Conservation (phyloP, 768 basidiomycete genomes). For the Lentinula sp. region DNA sequence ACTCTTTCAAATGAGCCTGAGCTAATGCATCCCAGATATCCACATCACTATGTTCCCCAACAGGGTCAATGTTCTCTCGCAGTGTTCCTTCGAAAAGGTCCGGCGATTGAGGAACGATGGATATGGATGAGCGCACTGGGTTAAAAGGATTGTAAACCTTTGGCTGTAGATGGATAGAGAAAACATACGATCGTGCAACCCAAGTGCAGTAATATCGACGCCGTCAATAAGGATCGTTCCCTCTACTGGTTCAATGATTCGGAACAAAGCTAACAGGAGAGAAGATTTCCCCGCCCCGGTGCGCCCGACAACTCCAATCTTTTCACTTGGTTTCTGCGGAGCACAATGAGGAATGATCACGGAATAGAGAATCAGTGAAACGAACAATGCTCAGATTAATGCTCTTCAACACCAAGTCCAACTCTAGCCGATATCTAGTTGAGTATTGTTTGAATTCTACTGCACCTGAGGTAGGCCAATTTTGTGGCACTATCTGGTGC, state of each 20-base stretch:
- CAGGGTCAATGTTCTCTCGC: slow-evolving; percentile 87
- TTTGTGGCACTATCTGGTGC: slow-evolving; percentile 40
- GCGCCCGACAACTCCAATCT: slow-evolving; percentile 84
- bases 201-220: slow-evolving; percentile 71
- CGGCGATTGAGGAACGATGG: slow-evolving; percentile 81
- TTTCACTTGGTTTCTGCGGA: slow-evolving; percentile 63
- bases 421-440: slow-evolving; percentile 70
- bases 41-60: slow-evolving; percentile 63
- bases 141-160: background rate
- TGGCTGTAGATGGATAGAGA: slow-evolving; percentile 1
- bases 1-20: slow-evolving; percentile 69
- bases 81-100: slow-evolving; percentile 70
- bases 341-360: background rate
- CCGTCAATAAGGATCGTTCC: slow-evolving; percentile 71
- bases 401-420: slow-evolving; percentile 76
- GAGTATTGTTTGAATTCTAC: slow-evolving; percentile 80
- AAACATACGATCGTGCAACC: slow-evolving; percentile 60
- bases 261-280: slow-evolving; percentile 68
- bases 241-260: slow-evolving; percentile 64
- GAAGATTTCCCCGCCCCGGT: slow-evolving; percentile 82
- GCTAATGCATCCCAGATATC: slow-evolving; percentile 87
- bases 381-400: slow-evolving; percentile 66
- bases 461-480: slow-evolving; percentile 71
- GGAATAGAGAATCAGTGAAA: background rate
- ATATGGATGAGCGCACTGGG: slow-evolving; percentile 68